Evolutionary conservation across 768 basidiomycete species (phyloP), one percentile per base, ranked within the genome.

Genomic region (Neoboletus subvelutipes): DNA sequence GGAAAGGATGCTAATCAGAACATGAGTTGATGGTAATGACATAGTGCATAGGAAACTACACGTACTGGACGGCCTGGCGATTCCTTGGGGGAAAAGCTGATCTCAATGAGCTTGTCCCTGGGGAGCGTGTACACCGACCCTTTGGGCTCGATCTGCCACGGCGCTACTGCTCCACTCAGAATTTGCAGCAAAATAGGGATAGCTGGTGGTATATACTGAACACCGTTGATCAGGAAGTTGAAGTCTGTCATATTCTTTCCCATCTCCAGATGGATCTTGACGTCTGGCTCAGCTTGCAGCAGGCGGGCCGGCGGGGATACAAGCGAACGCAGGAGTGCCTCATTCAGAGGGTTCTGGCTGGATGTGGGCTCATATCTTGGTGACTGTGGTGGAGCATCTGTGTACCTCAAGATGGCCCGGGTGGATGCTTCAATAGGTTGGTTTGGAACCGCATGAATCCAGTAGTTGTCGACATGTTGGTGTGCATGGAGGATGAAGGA

Each of bases 401-500:
- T 18, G 31, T 61, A 60, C 49, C 54, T 56, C 18, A 59, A 50
- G 42, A 58, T 59, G 9, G 65, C 63, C 72, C 9, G 76, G 69
- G 45, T 78, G 71, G 40, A 50, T 33, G 24, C 59, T 18, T 47
- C 33, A 13, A 36, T 49, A 12, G 33, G 41, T 13, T 41, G 46
- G 11, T 58, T 62, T 12, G 58, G 54, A 17, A 58, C 39, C 5
- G 48, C 58, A 31, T 52, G 55, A 36, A 59, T 48, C 57, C 72
- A 82, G 59, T 82, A 81, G 66, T 81, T 80, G 43, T 55, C 62
- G 29, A 75, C 48, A 2, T 64, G 61, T 41, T 76, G 69, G 56
- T 75, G 70, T 7, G 80, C 73, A 67, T 71, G 64, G 8, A 79
- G 59, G 22, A 80, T 64, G 57, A 81, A 72, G 2, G 77, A 80